These are phyloP conservation scores for Penicillium odoratum DNA, from an alignment of 495 filamentous ascomycete genomes.

Conservation along the genomic window DNA sequence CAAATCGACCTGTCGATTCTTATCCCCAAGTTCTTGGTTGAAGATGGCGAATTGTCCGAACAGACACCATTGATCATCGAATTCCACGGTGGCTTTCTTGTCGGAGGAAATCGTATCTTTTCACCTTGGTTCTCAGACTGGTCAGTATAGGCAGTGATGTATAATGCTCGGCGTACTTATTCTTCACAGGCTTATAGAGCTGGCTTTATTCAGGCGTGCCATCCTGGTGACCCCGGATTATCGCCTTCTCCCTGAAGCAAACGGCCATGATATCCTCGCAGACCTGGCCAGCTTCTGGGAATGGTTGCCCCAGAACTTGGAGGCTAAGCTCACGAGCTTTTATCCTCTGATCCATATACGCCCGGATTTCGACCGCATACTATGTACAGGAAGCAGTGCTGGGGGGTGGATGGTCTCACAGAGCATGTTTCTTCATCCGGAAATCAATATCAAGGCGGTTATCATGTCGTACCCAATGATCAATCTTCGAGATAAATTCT, in stretches of 20 bases:
- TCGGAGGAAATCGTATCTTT: conserved; percentile 16
- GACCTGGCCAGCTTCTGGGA: conserved; percentile 18
- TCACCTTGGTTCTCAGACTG: conserved; percentile 19
- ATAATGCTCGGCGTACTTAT: neutral
- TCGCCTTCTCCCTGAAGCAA: conserved; percentile 17
- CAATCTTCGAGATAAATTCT: conserved; percentile 17
- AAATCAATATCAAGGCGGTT: conserved; percentile 7
- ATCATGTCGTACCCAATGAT: conserved; percentile 22
- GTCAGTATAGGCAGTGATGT: neutral
- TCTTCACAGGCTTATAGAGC: conserved; percentile 12
- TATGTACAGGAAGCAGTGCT: conserved; percentile 17
- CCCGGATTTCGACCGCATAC: conserved; percentile 9
- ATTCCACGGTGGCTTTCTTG: conserved; percentile 21
- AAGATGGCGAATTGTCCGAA: neutral
- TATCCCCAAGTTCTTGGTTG: conserved; percentile 11
- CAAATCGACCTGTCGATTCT: conserved; percentile 12
- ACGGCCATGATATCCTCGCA: conserved; percentile 16
- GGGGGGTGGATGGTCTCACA: conserved; percentile 21
- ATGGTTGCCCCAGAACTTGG: conserved; percentile 10
- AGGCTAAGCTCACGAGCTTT: neutral
- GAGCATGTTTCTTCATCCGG: conserved; percentile 16
- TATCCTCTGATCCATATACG: conserved; percentile 1
- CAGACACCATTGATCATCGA: conserved; percentile 14
- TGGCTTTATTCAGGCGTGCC: conserved; percentile 8
- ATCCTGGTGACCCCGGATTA: conserved; percentile 21